Evolutionary conservation across 1,284 basidiomycete species (phyloP).

Genomic region (Cutaneotrichosporon sp.): DNA sequence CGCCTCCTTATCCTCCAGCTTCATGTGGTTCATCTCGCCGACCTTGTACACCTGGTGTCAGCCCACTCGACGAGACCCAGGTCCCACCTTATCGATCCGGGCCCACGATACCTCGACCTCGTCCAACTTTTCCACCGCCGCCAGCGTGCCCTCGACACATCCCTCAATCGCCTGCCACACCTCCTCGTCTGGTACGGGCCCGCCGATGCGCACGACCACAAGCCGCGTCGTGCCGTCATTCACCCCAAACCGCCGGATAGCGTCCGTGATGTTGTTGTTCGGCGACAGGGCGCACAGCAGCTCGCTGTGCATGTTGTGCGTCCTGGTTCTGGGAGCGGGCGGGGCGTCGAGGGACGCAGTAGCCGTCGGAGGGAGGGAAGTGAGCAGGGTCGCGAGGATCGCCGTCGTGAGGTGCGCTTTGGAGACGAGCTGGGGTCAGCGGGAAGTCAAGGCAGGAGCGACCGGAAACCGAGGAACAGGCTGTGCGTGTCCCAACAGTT

Average conservation of each 20-base stretch:
- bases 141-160: constrained; percentile 50
- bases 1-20: constrained; percentile 30
- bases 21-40: constrained; percentile 51
- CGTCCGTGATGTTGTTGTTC: constrained; percentile 82
- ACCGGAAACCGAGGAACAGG: no score
- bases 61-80: no score
- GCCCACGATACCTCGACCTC: constrained; percentile 54
- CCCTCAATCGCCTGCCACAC: constrained; percentile 56
- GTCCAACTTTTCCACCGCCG: constrained; percentile 8
- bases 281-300: constrained; percentile 76
- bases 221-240: constrained; percentile 62
- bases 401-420: constrained; percentile 68
- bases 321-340: constrained; percentile 27
- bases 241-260: constrained; percentile 75
- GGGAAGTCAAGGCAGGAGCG: neutral
- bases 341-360: constrained; percentile 8
- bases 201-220: constrained; percentile 65
- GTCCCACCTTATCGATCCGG: constrained; percentile 67
- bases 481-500: no score
- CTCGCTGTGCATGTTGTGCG: constrained; percentile 61
- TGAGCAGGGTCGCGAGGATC: constrained; percentile 69
- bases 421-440: constrained; percentile 35
- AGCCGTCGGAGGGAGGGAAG: constrained; percentile 46
- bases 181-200: constrained; percentile 14
- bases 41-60: constrained; percentile 67